Base-by-base conservation (phyloP, 805 yeast species). In the Candida peoriensis region DNA sequence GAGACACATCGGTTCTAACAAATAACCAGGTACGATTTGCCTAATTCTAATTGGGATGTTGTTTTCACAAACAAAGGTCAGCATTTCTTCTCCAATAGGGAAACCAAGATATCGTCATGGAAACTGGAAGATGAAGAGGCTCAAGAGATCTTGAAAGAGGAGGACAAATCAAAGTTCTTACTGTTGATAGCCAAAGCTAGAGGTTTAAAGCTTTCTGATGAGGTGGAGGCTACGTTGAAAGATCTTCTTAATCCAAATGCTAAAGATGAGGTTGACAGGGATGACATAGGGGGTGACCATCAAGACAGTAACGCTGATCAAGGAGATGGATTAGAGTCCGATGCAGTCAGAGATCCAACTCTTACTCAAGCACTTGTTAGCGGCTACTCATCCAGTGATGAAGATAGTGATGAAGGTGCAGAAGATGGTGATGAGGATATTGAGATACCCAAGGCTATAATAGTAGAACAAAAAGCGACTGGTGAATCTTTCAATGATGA, bases 11-110 rank as follows among this genome's bases (percentile, higher is more conserved):
- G n/a, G n/a, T n/a, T n/a, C n/a, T n/a, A n/a, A n/a, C n/a, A n/a
- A n/a, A n/a, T n/a, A n/a, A 5, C 6, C 8, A 26, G 20, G 12
- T 23, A 17, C n/a, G 22, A 25, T 6, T 23, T 46, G 5, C 41
- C 40, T 3, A 29, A 22, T 1, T 22, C 47, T 9, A 20, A 53
- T 4, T 74, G 77, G 78, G 24, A 37, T 3, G 37, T 72, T n/a
- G 58, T 71, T 1, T 54, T 73, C 16, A 56, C 67, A 12, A 52
- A 54, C 16, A 50, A 57, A 8, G 78, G 77, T 0, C 36, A 59
- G 3, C 64, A 69, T 38, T 71, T 63, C 47, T 71, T 61, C 30
- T 49, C 62, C 37, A 60, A 69, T 42, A 24, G 20, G 1, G 36
- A 26, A 3, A 50, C 61, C 1, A 41, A 48, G 8, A 39, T 37